Base-by-base conservation (phyloP, 75 land plant genomes). In the Sequoiadendron giganteum region DNA sequence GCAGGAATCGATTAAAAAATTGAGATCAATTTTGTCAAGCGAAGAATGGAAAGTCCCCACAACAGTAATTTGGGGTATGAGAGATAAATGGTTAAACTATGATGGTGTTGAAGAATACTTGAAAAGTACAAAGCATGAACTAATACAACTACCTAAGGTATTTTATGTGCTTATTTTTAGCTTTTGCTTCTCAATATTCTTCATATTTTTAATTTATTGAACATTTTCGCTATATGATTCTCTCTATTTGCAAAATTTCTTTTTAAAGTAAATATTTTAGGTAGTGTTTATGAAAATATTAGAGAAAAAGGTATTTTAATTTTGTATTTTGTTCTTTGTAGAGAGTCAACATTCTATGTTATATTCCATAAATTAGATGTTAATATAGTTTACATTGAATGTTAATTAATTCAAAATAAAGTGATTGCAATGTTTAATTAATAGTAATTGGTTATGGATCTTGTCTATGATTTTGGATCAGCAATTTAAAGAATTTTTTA, bases 91-190 rank as follows among this genome's bases (percentile, higher is more conserved):
- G 91, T 45, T 89, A 86, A 47, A 77, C 68, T 90, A 75, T 77
- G 85, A 85, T 45, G 91, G 90, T 38, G 91, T 90, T 13, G 87
- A 90, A 82, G 72, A 85, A 39, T 90, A 89, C 36, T 68, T 87
- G 43, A 85, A 90, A 78, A 73, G 56, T 38, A 80, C 85, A 76
- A 89, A 85, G 56, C 87, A 86, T 13, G 43, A 86, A 65, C 68
- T 90, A 30, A 86, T 90, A 82, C 91, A 90, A 75, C 90, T 90
- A 18, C 90, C 84, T 8, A 49, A 90, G 90, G 91, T 90, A 89
- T 13, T 87, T 47, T 40, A 48, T 73, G 43, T 14, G 28, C 45
- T 86, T 18, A 18, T 30, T 45, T 82, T 3, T 43, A 30, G 21
- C 34, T 75, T 70, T 70, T 3, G 18, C 25, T 36, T 76, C 3